These are phyloP conservation scores for Amoebophrya sp. DNA, from an alignment of 169 alveolate genomes.

Conservation along the genomic window DNA sequence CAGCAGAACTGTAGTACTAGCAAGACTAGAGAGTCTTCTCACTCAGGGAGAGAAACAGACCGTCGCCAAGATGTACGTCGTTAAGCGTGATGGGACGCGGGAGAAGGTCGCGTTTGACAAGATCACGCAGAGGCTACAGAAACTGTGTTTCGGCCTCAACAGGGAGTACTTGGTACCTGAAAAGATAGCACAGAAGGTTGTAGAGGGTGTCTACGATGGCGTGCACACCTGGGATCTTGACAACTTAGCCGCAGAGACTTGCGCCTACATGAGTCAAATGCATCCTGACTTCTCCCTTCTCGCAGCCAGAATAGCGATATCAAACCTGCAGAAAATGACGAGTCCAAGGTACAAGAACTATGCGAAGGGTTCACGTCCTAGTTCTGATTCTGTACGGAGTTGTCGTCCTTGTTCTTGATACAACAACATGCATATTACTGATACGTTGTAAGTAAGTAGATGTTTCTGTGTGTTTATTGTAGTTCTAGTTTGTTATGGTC, in stretches of 20 bases:
- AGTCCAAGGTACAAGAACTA: neutral
- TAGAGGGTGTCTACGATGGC: slow-evolving; percentile 53
- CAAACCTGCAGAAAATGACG: slow-evolving; percentile 92
- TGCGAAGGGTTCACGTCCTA: neutral
- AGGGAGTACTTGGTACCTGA: slow-evolving; percentile 41
- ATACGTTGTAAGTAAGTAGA: no score
- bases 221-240: slow-evolving; percentile 67
- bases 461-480: no score
- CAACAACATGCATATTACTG: no score
- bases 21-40: no score
- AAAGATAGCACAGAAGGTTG: slow-evolving; percentile 40
- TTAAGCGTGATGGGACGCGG: slow-evolving; percentile 51
- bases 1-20: no score
- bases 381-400: neutral
- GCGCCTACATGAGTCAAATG: slow-evolving; percentile 96
- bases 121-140: slow-evolving; percentile 44
- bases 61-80: slow-evolving; percentile 46
- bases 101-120: slow-evolving; percentile 55
- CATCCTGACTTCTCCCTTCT: slow-evolving; percentile 94
- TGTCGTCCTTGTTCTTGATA: no score
- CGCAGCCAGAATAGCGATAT: slow-evolving; percentile 94
- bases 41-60: no score
- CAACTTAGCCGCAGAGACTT: slow-evolving; percentile 94
- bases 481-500: no score
- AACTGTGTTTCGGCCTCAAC: slow-evolving; percentile 45